A percentile compares a stretch with the other conserved stretches of the same genome.
phyloP scores from a whole-genome alignment of 176 grass and related monocot species.

The Luzula sylvatica region DNA sequence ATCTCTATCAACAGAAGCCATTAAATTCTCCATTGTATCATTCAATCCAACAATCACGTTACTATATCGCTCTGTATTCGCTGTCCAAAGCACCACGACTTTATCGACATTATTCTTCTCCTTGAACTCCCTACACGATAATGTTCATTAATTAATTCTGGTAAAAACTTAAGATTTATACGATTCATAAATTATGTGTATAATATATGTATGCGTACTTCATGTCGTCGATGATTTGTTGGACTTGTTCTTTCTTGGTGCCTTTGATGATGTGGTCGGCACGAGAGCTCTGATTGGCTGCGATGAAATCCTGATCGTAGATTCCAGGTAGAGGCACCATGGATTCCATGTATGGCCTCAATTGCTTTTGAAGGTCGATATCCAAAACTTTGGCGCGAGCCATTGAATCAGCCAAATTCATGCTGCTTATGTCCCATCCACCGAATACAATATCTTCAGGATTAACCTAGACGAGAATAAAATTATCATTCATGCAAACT shows the following conservation, averaged over 20 bases:
- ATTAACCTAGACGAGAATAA: constrained; percentile 41
- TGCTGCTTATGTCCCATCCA: constrained; percentile 94
- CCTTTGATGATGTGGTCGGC: constrained; percentile 60
- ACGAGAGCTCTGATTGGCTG: constrained; percentile 69
- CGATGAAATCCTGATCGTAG: constrained; percentile 81
- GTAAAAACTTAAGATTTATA: no score
- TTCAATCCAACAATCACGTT: constrained; percentile 63
- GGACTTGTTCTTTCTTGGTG: constrained; percentile 77
- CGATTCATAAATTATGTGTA: no score
- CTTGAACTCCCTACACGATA: constrained; percentile 62
- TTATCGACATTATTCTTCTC: constrained; percentile 89
- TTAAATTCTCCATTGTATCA: constrained; percentile 70
- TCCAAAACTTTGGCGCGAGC: constrained; percentile 87
- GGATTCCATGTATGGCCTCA: constrained; percentile 94
- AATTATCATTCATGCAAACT: constrained; percentile 1
- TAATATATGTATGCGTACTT: no score
- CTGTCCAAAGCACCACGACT: constrained; percentile 90
- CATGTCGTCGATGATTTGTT: constrained; percentile 86
- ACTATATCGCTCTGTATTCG: constrained; percentile 95
- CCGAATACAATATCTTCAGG: constrained; percentile 87
- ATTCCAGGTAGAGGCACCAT: constrained; percentile 81
- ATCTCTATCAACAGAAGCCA: constrained; percentile 65
- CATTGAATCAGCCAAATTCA: constrained; percentile 96
- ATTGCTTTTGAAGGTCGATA: constrained; percentile 97
- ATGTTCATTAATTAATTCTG: constrained; percentile 1